Evolutionary conservation across 2,329 filamentous ascomycete species (phyloP).

Genomic region (Phialocephala sp.): DNA sequence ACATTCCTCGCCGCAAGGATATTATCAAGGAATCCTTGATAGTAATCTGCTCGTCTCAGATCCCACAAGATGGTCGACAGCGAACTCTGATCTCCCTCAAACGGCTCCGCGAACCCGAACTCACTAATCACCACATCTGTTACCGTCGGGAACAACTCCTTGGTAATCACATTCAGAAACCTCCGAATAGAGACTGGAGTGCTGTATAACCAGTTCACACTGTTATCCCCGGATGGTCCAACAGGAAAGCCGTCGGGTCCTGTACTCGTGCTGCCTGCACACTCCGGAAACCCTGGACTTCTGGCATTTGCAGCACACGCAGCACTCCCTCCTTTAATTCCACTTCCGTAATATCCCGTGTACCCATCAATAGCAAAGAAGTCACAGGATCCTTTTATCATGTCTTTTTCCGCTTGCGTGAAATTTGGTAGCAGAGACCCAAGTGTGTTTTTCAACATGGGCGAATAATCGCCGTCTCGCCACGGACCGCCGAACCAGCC

Average conservation of each 20-base stretch:
- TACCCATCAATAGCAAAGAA: conserved; percentile 65
- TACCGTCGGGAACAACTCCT: conserved; percentile 47
- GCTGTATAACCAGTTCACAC: conserved; percentile 49
- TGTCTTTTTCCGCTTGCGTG: conserved; percentile 53
- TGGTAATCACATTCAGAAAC: conserved; percentile 50
- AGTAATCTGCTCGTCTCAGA: conserved; percentile 80
- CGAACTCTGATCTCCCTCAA: conserved; percentile 33
- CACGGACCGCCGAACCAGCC: conserved; percentile 55
- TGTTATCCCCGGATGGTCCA: conserved; percentile 50
- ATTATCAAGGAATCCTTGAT: conserved; percentile 75
- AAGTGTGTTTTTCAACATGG: conserved; percentile 52
- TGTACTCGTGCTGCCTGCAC: conserved; percentile 42
- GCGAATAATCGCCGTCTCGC: conserved; percentile 55
- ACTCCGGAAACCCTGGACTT: conserved; percentile 30
- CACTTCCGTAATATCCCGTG: conserved; percentile 49
- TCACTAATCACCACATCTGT: conserved; percentile 39
- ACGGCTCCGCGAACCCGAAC: conserved; percentile 42
- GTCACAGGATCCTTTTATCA: conserved; percentile 58
- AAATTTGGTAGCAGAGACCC: conserved; percentile 51
- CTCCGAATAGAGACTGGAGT: conserved; percentile 48
- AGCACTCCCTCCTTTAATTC: conserved; percentile 44
- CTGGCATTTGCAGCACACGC: conserved; percentile 45
- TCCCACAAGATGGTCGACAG: conserved; percentile 66
- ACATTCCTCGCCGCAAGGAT: conserved; percentile 72
- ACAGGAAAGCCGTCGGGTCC: conserved; percentile 51